These are phyloP conservation scores for Aureobasidium sp. DNA, from an alignment of 2,329 filamentous ascomycete species.

Conservation along the genomic window DNA sequence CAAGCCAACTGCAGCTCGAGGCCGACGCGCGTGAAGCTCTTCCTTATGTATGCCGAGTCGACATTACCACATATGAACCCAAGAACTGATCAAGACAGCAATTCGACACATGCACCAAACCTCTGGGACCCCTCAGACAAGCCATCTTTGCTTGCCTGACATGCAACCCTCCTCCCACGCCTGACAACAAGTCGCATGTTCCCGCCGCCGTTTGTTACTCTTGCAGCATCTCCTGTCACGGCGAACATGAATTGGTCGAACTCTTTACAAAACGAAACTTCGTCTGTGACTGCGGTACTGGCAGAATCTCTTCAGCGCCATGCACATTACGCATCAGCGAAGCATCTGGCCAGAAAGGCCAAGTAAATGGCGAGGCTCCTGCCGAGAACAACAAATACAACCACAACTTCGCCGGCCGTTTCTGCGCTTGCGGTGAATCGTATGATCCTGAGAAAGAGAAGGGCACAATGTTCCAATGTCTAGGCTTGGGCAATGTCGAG, in stretches of 20 bases:
- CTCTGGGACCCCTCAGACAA: conserved; percentile 82
- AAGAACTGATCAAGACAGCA: conserved; percentile 49
- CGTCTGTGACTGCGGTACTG: conserved; percentile 91
- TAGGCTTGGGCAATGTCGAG: conserved; percentile 73
- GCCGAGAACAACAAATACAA: conserved; percentile 78
- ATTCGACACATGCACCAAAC: conserved; percentile 86
- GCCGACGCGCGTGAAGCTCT: conserved; percentile 91
- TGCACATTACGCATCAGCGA: conserved; percentile 71
- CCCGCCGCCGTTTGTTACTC: conserved; percentile 90
- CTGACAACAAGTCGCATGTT: conserved; percentile 55
- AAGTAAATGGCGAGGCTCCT: conserved; percentile 68
- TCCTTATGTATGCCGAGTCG: conserved; percentile 62
- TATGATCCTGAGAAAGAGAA: conserved; percentile 87
- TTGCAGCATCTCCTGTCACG: conserved; percentile 93
- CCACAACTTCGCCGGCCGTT: conserved; percentile 87
- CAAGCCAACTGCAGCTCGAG: conserved; percentile 82
- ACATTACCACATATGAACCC: background rate
- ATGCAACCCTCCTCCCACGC: conserved; percentile 72
- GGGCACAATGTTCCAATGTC: conserved; percentile 96
- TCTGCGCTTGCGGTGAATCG: conserved; percentile 81
- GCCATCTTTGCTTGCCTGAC: conserved; percentile 88
- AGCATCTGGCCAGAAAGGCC: conserved; percentile 66
- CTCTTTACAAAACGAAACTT: conserved; percentile 95
- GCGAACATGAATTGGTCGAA: conserved; percentile 89
- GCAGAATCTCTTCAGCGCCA: conserved; percentile 59